Base-by-base conservation (phyloP, 2,329 filamentous ascomycete genomes). In the Cercospora beticola region DNA sequence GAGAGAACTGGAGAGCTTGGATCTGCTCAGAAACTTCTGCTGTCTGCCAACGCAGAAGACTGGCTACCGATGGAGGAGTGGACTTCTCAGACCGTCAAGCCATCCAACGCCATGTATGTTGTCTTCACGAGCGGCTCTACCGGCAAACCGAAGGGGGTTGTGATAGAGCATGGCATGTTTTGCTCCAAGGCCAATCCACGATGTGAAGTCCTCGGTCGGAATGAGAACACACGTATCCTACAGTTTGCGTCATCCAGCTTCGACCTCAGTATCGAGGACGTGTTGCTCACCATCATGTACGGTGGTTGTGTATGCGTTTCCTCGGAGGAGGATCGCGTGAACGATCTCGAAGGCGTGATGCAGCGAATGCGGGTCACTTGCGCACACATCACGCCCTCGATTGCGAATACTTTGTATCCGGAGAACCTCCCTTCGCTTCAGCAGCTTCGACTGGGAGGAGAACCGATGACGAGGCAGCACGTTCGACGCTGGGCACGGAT, bases 111-210 rank as follows among this genome's bases (percentile, higher is more conserved):
- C 26, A 36, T 62, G 26, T 71, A 71, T 23, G 66, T 70, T 23
- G 59, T 71, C 16, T 72, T 69, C 36, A 71, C 71, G 2, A 68
- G 64, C 26, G 71, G 71, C 8, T 67, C 66, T 26, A 69, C 71
- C 28, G 71, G 71, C 52, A 66, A 58, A 18, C 71, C 71, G 6
- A 72, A 72, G 59, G 71, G 71, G 6, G 68, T 72, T 4, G 68
- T 72, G 28, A 67, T 68, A 5, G 70, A 72, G 62, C 70, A 70
- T 21, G 43, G 43, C 43, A 46, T 46, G 43, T 46, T 46, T 10
- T 46, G 43, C 43, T 46, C 43, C 43, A 21, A 46, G n/a, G 43
- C 43, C n/a, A 46, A 46, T 2, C 43, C 43, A 46, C 43, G 43
- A 46, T 21, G 43, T 21, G 43, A 46, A 21, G 43, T 46, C n/a